Evolutionary conservation across 805 yeast species (phyloP).

Genomic region (Yamadazyma ubonensis): DNA sequence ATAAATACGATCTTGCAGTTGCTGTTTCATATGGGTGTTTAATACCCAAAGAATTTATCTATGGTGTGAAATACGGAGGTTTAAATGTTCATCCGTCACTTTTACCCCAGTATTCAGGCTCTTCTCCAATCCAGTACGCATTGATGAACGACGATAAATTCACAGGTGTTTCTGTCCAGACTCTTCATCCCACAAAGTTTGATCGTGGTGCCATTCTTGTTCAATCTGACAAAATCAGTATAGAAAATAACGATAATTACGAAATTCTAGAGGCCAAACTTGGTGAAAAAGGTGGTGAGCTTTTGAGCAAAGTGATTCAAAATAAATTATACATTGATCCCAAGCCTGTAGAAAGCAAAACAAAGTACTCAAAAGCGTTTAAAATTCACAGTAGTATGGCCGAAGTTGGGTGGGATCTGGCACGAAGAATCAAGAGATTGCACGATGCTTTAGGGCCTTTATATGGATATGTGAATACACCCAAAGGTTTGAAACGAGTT

Average conservation of each 20-base stretch:
- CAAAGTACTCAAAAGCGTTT: constrained; percentile 53
- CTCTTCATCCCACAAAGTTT: constrained; percentile 82
- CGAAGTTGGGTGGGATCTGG: constrained; percentile 48
- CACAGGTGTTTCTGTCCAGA: constrained; percentile 89
- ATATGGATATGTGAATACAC: constrained; percentile 41
- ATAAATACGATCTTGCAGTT: constrained; percentile 60
- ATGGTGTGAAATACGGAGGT: constrained; percentile 57
- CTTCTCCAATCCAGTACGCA: constrained; percentile 86
- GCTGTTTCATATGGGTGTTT: constrained; percentile 90
- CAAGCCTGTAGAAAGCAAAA: constrained; percentile 20
- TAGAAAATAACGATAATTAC: constrained; percentile 46
- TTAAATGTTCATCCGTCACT: constrained; percentile 91
- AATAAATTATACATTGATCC: constrained; percentile 21
- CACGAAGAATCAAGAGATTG: constrained; percentile 41
- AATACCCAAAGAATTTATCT: constrained; percentile 64
- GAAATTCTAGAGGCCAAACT: constrained; percentile 47
- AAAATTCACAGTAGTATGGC: constrained; percentile 47
- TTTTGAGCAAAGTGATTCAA: constrained; percentile 49
- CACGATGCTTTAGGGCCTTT: constrained; percentile 57
- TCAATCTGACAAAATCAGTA: constrained; percentile 49
- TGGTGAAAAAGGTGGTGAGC: constrained; percentile 60
- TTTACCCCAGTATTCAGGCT: constrained; percentile 79
- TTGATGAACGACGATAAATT: constrained; percentile 56
- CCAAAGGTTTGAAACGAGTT: constrained; percentile 42
- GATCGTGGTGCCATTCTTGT: constrained; percentile 72